These are phyloP conservation scores for Phialophora macrospora DNA, from an alignment of 2,329 filamentous ascomycete species.

Conservation along the genomic window DNA sequence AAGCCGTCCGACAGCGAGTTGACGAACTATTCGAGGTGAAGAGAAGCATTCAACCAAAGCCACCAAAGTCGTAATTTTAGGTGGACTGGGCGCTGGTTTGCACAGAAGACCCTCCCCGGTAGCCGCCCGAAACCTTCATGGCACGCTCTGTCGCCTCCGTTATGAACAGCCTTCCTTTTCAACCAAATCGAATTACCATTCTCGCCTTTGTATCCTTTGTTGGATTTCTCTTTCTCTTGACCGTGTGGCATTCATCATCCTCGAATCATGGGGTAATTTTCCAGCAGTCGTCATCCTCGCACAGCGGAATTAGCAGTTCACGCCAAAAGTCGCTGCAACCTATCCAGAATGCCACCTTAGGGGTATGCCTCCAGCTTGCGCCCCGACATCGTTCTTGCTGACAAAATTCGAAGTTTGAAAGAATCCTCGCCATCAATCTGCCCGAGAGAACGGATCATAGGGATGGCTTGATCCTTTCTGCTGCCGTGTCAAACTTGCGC, in stretches of 20 bases:
- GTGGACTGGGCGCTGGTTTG: neutral
- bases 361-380: neutral
- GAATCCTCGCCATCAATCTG: constrained; percentile 4
- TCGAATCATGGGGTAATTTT: neutral
- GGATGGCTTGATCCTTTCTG: constrained; percentile 1
- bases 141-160: neutral
- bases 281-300: neutral
- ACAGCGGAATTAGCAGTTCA: neutral
- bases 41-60: neutral
- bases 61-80: neutral
- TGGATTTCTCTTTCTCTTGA: neutral
- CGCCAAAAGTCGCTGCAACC: neutral
- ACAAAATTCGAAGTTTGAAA: neutral
- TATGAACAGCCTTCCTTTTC: constrained; percentile 1
- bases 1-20: neutral
- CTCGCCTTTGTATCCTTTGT: neutral
- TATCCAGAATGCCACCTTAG: constrained; percentile 3
- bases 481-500: constrained; percentile 1
- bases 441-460: constrained; percentile 2
- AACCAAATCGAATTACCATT: neutral
- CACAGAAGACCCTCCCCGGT: neutral
- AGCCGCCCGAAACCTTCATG: neutral
- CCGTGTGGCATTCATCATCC: neutral
- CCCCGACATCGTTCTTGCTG: neutral
- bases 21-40: neutral